Evolutionary conservation across 257 asterid genomes (phyloP), one percentile per base, ranked within the genome.

Genomic region (Solanum habrochaites): DNA sequence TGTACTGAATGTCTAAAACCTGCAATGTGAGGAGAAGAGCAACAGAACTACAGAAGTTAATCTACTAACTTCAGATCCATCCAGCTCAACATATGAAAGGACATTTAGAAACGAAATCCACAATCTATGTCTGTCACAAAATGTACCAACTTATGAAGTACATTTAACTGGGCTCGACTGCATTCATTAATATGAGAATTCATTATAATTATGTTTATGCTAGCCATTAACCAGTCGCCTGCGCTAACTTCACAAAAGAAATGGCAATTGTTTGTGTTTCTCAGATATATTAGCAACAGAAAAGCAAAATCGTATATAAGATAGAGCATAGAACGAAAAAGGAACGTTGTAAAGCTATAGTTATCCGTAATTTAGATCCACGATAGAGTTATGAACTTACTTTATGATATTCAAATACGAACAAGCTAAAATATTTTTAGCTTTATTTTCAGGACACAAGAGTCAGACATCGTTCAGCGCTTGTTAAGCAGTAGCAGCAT

Each of bases 401-500:
- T 27, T 49, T 10, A 49, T 8, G 20, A 29, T 18, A 49, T 80
- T 49, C 85, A 80, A 80, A 9, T 47, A 27, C 11, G 11, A 3
- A 49, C 27, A 80, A 1, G 84, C 84, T 9, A 27, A 29, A 29
- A 16, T 18, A 47, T 43, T 40, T 25, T 31, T 27, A 80, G 42
- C 69, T 80, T 80, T 80, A 80, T 80, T 80, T 80, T 16, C 85
- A 27, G 23, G 23, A 29, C 42, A 29, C 5, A 27, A 47, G 67
- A 80, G 29, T 7, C 43, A 0, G 8, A 73, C 31, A 39, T 80
- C 67, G 31, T 47, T 18, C 13, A 42, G 64, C 58, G 42, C 42
- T 72, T 49, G 39, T 40, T 66, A 62, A 85, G 87, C 45, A 45
- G 49, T 23, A 74, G 87, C 4, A 6, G 8, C 95, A 86, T 93